Evolutionary conservation across 1,284 basidiomycete species (phyloP).

Genomic region (Pseudozyma hubeiensis): DNA sequence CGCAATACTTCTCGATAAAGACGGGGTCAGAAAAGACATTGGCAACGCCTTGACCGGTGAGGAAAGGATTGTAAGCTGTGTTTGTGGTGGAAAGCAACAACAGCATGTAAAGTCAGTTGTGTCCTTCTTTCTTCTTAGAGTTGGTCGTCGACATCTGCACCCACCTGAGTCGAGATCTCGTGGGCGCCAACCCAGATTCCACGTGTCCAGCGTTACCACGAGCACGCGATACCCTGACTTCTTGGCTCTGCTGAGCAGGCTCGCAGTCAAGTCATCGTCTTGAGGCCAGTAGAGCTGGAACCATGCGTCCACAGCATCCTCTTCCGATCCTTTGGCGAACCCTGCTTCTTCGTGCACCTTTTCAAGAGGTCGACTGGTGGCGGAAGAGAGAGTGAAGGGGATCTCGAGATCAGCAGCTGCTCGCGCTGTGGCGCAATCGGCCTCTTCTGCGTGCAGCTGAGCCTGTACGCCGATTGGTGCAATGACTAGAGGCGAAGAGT

Average conservation of each 20-base stretch:
- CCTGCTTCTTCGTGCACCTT: constrained; percentile 40
- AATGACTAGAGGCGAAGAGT: constrained; percentile 55
- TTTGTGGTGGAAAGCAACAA: not conserved
- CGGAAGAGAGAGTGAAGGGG: constrained; percentile 57
- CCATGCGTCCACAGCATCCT: constrained; percentile 49
- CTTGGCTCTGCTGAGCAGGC: constrained; percentile 77
- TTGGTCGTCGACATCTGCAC: not conserved
- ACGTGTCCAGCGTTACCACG: constrained; percentile 70
- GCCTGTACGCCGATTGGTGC: constrained; percentile 61
- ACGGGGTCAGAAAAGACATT: constrained; percentile 63
- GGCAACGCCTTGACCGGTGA: constrained; percentile 71
- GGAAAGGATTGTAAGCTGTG: constrained; percentile 75
- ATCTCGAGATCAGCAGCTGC: constrained; percentile 48
- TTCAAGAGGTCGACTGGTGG: constrained; percentile 52
- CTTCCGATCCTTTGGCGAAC: constrained; percentile 22
- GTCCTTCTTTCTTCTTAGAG: not conserved
- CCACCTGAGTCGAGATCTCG: constrained; percentile 47
- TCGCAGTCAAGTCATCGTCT: constrained; percentile 75
- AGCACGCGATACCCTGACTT: constrained; percentile 76
- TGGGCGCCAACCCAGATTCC: constrained; percentile 55
- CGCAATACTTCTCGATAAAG: constrained; percentile 59
- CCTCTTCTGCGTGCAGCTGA: constrained; percentile 43
- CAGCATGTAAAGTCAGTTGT: not conserved
- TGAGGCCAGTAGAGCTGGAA: constrained; percentile 72
- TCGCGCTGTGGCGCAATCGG: constrained; percentile 49